Evolutionary conservation across 768 basidiomycete species (phyloP).

Genomic region (Calocybe cyanea): DNA sequence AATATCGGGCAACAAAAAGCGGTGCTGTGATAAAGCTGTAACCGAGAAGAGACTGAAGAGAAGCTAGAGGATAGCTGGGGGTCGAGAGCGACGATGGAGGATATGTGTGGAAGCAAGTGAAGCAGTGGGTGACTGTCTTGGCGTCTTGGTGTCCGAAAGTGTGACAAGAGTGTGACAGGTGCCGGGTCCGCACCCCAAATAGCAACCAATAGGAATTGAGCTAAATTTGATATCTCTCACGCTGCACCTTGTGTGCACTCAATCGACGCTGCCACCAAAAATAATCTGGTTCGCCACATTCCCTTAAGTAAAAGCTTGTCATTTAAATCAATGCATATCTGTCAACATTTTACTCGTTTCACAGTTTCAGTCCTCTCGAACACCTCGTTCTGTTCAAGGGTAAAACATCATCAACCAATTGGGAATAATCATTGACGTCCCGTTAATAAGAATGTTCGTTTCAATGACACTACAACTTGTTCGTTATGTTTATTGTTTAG

Average conservation of each 20-base stretch:
- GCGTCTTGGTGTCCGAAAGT: slow-evolving; percentile 12
- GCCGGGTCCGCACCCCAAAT: slow-evolving; percentile 26
- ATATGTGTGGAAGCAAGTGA: not conserved
- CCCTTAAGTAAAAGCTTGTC: slow-evolving; percentile 46
- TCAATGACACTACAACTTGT: not conserved
- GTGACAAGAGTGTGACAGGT: slow-evolving; percentile 24
- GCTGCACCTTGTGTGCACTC: not conserved
- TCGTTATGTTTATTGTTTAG: slow-evolving; percentile 19
- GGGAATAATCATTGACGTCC: slow-evolving; percentile 48
- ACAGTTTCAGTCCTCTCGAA: too few relatives aligned
- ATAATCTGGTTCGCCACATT: slow-evolving; percentile 7
- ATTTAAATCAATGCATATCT: slow-evolving; percentile 61
- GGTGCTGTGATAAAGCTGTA: not conserved
- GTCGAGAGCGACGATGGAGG: not conserved
- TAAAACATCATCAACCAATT: slow-evolving; percentile 61
- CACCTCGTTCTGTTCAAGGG: slow-evolving; percentile 53
- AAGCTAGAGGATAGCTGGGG: not conserved
- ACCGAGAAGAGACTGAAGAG: not conserved
- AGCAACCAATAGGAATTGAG: slow-evolving; percentile 26
- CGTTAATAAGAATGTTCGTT: slow-evolving; percentile 60
- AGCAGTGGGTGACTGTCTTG: slow-evolving; percentile 5
- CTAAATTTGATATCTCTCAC: slow-evolving; percentile 23
- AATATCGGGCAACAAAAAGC: not conserved
- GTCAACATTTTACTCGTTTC: too few relatives aligned
- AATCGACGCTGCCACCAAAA: not conserved